Conservation (phyloP, 306 rosid species). For the Macrotyloma uniflorum region DNA sequence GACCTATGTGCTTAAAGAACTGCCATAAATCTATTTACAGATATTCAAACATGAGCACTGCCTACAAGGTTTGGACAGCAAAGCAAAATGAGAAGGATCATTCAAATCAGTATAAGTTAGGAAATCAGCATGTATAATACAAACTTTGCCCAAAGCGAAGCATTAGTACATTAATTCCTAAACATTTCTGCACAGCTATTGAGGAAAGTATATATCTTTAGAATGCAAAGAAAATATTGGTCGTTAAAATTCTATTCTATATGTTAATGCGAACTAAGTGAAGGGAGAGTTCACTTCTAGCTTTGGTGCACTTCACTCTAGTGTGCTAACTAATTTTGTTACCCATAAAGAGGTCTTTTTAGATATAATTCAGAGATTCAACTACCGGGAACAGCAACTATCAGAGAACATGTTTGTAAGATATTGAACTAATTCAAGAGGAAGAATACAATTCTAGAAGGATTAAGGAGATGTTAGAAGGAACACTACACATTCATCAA, state of each 20-base stretch:
- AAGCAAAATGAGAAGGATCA: slow-evolving; percentile 7
- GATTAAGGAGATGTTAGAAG: neutral
- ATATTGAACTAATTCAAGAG: neutral
- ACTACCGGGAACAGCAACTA: slow-evolving; percentile 2
- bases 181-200: neutral
- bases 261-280: neutral
- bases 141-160: neutral
- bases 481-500: neutral
- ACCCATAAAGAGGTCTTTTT: neutral
- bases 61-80: neutral
- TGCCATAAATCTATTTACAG: neutral
- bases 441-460: slow-evolving; percentile 1
- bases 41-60: slow-evolving; percentile 22
- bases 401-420: neutral
- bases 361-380: neutral
- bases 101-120: neutral
- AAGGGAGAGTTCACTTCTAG: neutral
- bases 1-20: neutral
- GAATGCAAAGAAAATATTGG: neutral
- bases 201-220: neutral
- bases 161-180: neutral
- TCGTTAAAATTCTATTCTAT: neutral
- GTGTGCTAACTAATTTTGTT: neutral
- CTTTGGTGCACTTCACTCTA: neutral
- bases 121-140: neutral